These are phyloP conservation scores for Lodderomyces pseudojiufengensis DNA, from an alignment of 1,139 yeast genomes.

Conservation along the genomic window DNA sequence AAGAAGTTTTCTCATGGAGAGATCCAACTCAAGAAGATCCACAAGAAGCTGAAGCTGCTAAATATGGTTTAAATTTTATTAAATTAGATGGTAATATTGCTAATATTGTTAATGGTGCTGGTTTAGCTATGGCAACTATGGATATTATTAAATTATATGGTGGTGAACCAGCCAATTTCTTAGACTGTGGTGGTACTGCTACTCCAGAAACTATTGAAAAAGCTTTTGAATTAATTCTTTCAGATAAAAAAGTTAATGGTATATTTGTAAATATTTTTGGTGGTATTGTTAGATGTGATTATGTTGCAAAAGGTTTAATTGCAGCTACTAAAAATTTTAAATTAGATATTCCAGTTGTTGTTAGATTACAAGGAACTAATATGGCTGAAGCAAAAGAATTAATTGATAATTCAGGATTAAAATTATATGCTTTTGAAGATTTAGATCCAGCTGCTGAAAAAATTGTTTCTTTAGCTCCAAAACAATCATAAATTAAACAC, in stretches of 20 bases:
- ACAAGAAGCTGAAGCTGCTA: constrained; percentile 88
- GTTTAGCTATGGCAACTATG: constrained; percentile 99
- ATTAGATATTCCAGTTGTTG: constrained; percentile 91
- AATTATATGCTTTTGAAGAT: constrained; percentile 88
- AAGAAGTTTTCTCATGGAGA: constrained; percentile 95
- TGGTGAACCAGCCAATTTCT: constrained; percentile 98
- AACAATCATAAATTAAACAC: constrained; percentile 10
- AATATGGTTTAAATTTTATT: constrained; percentile 90
- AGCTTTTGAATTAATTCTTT: constrained; percentile 90
- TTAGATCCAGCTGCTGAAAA: constrained; percentile 97
- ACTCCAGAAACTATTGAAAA: constrained; percentile 97
- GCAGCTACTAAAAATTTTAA: constrained; percentile 95
- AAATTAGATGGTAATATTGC: constrained; percentile 98
- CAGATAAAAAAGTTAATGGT: constrained; percentile 88
- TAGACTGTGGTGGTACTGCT: constrained; percentile 99
- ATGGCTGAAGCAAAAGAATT: constrained; percentile 83
- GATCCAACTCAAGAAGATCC: constrained; percentile 98
- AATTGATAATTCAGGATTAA: constrained; percentile 84
- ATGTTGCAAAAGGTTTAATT: constrained; percentile 96
- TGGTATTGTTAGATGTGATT: constrained; percentile 99
- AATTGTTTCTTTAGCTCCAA: constrained; percentile 70
- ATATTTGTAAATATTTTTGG: constrained; percentile 98
- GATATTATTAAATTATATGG: constrained; percentile 98
- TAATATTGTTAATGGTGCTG: constrained; percentile 98
- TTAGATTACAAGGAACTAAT: constrained; percentile 98